phyloP scores from a whole-genome alignment of 768 basidiomycete genomes.

The Phylloporus sp. region DNA sequence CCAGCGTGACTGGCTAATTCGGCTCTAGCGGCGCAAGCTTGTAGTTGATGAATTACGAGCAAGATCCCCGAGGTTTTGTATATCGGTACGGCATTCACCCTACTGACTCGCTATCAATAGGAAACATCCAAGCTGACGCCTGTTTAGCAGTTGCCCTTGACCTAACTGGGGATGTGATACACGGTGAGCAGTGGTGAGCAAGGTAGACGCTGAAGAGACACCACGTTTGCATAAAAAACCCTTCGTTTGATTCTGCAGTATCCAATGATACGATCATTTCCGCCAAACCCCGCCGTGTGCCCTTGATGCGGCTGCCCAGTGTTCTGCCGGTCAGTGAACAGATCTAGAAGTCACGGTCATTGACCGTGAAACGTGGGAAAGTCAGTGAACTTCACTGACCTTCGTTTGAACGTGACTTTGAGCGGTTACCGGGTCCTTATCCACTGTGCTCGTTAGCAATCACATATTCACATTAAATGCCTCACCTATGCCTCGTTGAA shows the following conservation, averaged over 20 bases:
- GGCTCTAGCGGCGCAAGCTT: background rate
- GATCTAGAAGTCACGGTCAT: background rate
- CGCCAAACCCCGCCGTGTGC: background rate
- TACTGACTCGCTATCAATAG: too few species aligned
- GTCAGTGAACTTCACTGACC: background rate
- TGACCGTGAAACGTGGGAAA: background rate
- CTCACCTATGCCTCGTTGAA: too few species aligned
- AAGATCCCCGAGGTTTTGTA: background rate
- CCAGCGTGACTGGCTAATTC: background rate
- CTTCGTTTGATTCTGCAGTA: too few species aligned
- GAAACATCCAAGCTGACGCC: slow-evolving; percentile 12
- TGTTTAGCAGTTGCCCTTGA: too few species aligned
- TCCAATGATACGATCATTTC: slow-evolving; percentile 9
- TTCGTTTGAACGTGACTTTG: background rate
- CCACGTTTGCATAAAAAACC: too few species aligned
- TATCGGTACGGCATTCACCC: too few species aligned
- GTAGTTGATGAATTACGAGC: background rate
- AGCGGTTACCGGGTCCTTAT: background rate
- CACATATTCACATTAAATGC: too few species aligned
- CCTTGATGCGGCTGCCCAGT: background rate
- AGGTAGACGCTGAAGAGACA: too few species aligned
- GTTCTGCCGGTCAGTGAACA: background rate
- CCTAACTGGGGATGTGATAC: too few species aligned
- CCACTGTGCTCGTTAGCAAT: too few species aligned
- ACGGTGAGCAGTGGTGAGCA: too few species aligned